Evolutionary conservation across 495 filamentous ascomycete genomes (phyloP).

Genomic region (Aspergillus ostianus): DNA sequence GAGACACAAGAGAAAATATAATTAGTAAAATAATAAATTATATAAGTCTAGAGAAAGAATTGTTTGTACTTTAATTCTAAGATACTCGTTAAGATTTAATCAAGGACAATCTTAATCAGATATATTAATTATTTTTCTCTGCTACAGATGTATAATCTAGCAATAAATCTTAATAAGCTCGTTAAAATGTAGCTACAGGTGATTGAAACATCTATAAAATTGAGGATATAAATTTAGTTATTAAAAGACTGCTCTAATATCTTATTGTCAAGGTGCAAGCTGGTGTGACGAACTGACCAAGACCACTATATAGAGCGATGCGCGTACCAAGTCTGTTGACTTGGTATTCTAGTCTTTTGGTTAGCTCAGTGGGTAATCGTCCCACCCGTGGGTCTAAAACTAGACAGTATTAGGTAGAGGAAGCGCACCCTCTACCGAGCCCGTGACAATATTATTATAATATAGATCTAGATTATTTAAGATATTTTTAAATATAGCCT

Average conservation of each 20-base stretch:
- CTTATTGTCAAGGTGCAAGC: no score
- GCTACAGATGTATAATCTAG: conserved; percentile 1
- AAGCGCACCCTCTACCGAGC: no score
- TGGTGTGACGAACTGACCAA: no score
- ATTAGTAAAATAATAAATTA: not conserved
- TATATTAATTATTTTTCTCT: not conserved
- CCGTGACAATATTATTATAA: no score
- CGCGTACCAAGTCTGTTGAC: no score
- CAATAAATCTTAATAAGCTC: not conserved
- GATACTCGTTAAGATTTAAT: conserved; percentile 1
- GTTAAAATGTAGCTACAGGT: not conserved
- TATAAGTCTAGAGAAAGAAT: not conserved
- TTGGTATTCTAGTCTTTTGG: no score
- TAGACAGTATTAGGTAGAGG: no score
- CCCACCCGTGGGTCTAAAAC: no score
- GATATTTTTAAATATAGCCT: no score
- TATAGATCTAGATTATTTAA: no score
- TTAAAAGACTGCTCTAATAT: not conserved
- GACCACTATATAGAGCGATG: no score
- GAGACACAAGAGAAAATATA: not conserved
- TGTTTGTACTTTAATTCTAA: not conserved
- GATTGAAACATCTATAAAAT: not conserved
- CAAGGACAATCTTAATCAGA: conserved; percentile 1
- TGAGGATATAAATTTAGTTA: conserved; percentile 3
- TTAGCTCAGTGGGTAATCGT: no score